Evolutionary conservation across 1,284 basidiomycete species (phyloP).

Genomic region (Chondrostereum purpureum): DNA sequence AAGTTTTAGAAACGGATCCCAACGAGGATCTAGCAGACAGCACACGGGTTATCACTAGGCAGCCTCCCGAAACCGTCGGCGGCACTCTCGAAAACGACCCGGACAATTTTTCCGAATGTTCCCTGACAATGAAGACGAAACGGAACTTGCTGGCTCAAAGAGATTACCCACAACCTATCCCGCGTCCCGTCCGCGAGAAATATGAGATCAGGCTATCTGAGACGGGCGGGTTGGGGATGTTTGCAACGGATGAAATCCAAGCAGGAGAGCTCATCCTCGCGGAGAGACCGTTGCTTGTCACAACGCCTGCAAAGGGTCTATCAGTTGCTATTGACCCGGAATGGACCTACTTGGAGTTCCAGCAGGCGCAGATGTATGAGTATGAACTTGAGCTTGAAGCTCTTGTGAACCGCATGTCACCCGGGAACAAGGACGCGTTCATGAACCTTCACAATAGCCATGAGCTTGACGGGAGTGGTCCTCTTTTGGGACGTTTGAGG

Average conservation of each 20-base stretch:
- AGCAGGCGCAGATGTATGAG: slow-evolving; percentile 2
- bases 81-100: too few relatives aligned
- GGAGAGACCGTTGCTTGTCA: slow-evolving; percentile 13
- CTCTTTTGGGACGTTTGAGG: slow-evolving; percentile 19
- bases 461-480: slow-evolving; percentile 21
- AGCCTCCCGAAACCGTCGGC: too few relatives aligned
- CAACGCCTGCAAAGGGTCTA: not conserved
- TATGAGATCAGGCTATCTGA: slow-evolving; percentile 7
- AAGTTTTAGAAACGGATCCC: too few relatives aligned
- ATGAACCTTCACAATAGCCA: slow-evolving; percentile 22
- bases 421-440: slow-evolving; percentile 19
- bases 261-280: slow-evolving; percentile 12
- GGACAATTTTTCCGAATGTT: not conserved
- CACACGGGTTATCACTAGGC: too few relatives aligned
- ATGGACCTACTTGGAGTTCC: not conserved
- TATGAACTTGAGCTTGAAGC: slow-evolving; percentile 3
- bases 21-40: too few relatives aligned
- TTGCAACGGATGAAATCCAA: slow-evolving; percentile 8
- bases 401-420: slow-evolving; percentile 17
- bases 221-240: slow-evolving; percentile 13
- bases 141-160: not conserved
- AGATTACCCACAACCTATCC: slow-evolving; percentile 10
- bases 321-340: slow-evolving; percentile 3
- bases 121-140: not conserved
- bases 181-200: not conserved